A percentile compares a stretch with the other conserved stretches of the same genome.
These are phyloP conservation scores for Naganishia randhawae DNA, from an alignment of 768 basidiomycete species.

Conservation along the genomic window DNA sequence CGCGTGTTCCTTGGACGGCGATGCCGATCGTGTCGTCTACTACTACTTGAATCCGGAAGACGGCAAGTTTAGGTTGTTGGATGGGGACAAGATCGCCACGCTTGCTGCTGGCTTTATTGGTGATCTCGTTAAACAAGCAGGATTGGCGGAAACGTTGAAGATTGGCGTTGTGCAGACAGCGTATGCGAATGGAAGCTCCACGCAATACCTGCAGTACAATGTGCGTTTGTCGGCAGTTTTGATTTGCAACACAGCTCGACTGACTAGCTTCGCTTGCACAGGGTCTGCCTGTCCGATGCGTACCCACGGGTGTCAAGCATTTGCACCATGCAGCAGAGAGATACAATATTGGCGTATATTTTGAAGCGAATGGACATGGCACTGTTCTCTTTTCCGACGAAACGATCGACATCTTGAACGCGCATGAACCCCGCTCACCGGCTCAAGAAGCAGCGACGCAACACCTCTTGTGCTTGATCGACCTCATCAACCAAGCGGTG, in stretches of 20 bases:
- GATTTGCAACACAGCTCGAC: background rate
- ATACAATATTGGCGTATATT: conserved; percentile 95
- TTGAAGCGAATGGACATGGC: conserved; percentile 98
- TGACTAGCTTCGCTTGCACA: background rate
- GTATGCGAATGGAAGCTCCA: conserved; percentile 96
- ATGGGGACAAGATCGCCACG: conserved; percentile 96
- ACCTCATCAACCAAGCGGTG: conserved; percentile 94
- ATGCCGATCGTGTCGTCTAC: conserved; percentile 95
- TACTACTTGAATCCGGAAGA: conserved; percentile 61
- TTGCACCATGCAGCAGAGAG: conserved; percentile 94
- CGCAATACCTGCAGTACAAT: conserved; percentile 73
- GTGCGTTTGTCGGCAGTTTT: conserved; percentile 53
- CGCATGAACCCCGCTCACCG: conserved; percentile 70
- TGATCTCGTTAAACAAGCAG: conserved; percentile 79
- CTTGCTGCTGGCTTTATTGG: conserved; percentile 89
- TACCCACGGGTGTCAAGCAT: conserved; percentile 94
- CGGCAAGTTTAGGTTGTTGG: conserved; percentile 80
- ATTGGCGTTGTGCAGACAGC: conserved; percentile 98
- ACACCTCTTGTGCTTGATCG: conserved; percentile 70
- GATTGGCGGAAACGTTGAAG: conserved; percentile 69
- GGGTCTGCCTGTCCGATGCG: conserved; percentile 82
- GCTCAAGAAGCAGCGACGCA: conserved; percentile 75
- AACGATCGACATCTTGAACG: conserved; percentile 62
- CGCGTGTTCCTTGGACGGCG: conserved; percentile 91
- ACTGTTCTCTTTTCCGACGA: conserved; percentile 87